phyloP scores from a whole-genome alignment of 2,329 filamentous ascomycete genomes.

The Zymoseptoria passerinii region DNA sequence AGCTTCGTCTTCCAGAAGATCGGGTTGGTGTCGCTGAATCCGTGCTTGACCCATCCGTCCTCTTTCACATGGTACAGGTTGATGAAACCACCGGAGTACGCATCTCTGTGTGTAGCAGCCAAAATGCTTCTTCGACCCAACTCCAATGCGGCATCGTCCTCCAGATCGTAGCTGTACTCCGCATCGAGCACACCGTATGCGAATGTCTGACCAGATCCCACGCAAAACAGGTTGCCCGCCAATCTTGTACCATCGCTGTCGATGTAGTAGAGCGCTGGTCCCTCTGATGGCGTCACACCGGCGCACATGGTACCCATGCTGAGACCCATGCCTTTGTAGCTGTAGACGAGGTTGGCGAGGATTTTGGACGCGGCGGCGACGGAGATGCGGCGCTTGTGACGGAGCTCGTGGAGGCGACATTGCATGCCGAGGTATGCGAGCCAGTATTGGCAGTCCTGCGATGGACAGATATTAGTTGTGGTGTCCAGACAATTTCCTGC shows the following conservation, averaged over 20 bases:
- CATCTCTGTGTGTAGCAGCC: constrained; percentile 91
- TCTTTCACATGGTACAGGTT: constrained; percentile 99
- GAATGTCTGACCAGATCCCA: constrained; percentile 96
- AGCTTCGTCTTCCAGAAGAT: constrained; percentile 99
- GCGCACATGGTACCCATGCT: constrained; percentile 99
- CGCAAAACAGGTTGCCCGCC: constrained; percentile 92
- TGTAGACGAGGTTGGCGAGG: constrained; percentile 94
- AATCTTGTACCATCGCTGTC: constrained; percentile 93
- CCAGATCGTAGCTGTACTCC: constrained; percentile 85
- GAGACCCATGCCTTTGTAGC: constrained; percentile 97
- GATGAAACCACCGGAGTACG: constrained; percentile 97
- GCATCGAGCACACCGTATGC: constrained; percentile 97
- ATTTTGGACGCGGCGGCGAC: constrained; percentile 97
- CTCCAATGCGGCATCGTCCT: constrained; percentile 79
- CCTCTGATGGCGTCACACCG: constrained; percentile 89
- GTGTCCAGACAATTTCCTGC: not conserved
- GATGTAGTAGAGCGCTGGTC: constrained; percentile 97
- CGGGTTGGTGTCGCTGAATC: constrained; percentile 95
- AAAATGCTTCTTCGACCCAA: constrained; percentile 87
- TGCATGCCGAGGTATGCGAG: constrained; percentile 98
- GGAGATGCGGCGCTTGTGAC: constrained; percentile 97
- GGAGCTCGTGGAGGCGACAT: constrained; percentile 96
- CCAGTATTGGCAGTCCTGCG: constrained; percentile 98
- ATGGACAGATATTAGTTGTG: constrained; percentile 7
- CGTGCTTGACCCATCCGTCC: constrained; percentile 97